phyloP scores from a whole-genome alignment of 192 early-diverging fungal species.

The Podila verticillata region DNA sequence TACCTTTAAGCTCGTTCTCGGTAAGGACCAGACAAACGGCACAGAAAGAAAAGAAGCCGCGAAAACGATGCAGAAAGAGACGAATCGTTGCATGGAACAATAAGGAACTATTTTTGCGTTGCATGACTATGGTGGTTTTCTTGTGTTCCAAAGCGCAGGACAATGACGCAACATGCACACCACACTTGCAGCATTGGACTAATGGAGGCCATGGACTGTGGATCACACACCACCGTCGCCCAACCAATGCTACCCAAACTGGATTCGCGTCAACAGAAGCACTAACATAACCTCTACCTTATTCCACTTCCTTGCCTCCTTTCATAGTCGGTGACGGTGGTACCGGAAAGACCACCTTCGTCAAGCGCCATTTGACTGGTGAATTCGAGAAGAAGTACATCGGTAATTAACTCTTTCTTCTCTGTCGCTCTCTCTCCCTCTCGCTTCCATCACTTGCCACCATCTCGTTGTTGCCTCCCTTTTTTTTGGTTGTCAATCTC shows the following conservation, averaged over 20 bases:
- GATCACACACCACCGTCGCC: too few species aligned
- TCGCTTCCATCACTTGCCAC: constrained; percentile 2
- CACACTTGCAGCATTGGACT: too few species aligned
- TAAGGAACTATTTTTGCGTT: too few species aligned
- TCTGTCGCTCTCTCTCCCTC: too few species aligned
- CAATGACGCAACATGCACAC: too few species aligned
- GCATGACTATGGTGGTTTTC: too few species aligned
- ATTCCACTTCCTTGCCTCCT: not conserved
- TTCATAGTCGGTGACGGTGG: constrained; percentile 94
- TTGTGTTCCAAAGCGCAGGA: too few species aligned
- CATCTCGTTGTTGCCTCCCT: not conserved
- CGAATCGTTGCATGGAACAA: too few species aligned
- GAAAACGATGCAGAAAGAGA: not conserved
- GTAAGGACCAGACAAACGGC: constrained; percentile 7
- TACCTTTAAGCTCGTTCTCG: constrained; percentile 35
- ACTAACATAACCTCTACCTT: constrained; percentile 6
- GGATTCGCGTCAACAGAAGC: not conserved
- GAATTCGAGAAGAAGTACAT: constrained; percentile 99
- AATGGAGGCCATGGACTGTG: too few species aligned
- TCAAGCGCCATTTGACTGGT: constrained; percentile 99
- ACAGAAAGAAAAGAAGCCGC: not conserved
- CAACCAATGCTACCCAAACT: not conserved
- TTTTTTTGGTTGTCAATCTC: constrained; percentile 1
- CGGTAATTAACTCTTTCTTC: constrained; percentile 66
- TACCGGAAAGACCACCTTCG: constrained; percentile 99